Evolutionary conservation across 2,329 filamentous ascomycete genomes (phyloP), one percentile per base, ranked within the genome.

Genomic region (Teratosphaeria pseudoeucalypti): DNA sequence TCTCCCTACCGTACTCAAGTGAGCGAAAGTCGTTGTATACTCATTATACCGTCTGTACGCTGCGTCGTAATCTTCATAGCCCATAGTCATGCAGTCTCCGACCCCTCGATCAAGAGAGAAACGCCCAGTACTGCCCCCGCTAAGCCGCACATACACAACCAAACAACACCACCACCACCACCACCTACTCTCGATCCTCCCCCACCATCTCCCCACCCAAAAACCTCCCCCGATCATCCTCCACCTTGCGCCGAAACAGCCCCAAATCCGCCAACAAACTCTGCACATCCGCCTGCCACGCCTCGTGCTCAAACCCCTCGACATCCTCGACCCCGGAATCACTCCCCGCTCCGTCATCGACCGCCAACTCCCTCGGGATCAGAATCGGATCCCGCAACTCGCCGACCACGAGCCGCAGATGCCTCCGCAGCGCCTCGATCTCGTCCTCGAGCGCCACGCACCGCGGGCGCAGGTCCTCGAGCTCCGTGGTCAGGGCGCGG

Each of bases 371-470:
- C 66, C 70, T 66, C 6, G 78, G 78, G 34, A 80, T 62, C 34
- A 90, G 86, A 64, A 99, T 96, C 0, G 94, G 94, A 70, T 97
- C 96, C 78, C 90, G 92, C 66, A 96, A 75, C 70, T 90, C 92
- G 57, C 85, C 83, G 26, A 97, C 80, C 1, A 91, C 92, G 57
- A 99, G 83, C 68, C 89, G 90, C 56, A 99, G 79, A 74, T 99
- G 94, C 61, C 94, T 80, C 63, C 91, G 82, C 67, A 97, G 76
- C 0, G 92, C 89, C 70, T 96, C 92, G 63, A 96, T 96, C 77
- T 99, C 78, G 34, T 70, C 69, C 34, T 68, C 70, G 26, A 81
- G 85, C 1, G 89, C 92, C 73, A 89, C 64, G 60, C 78, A 78
- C 59, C 68, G 65, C 3, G 77, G 77, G 10, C 77, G 69, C 19